Conservation (phyloP, 1,284 basidiomycete genomes). For the Rhodotorula glutinis region DNA sequence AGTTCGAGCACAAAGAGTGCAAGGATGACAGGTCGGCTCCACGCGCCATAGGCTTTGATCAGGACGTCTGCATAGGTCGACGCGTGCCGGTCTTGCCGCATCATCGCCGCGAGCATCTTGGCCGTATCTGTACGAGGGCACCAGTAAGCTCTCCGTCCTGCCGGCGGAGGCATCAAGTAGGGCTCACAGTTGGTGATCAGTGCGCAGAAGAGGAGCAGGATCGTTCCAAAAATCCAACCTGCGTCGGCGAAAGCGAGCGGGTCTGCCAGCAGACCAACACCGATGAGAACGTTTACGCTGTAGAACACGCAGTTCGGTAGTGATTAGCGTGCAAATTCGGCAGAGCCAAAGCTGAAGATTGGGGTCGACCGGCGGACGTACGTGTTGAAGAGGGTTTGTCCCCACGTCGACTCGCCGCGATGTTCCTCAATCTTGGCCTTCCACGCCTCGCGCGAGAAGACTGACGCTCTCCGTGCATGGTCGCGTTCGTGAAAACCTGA, state of each 20-base stretch:
- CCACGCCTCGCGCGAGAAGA: slow-evolving; percentile 28
- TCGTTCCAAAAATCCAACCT: slow-evolving; percentile 74
- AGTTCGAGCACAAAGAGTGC: slow-evolving; percentile 54
- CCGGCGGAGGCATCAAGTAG: too few species aligned
- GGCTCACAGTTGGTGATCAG: slow-evolving; percentile 82
- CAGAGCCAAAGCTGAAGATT: too few species aligned
- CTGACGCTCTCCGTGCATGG: slow-evolving; percentile 3
- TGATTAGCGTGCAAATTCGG: too few species aligned
- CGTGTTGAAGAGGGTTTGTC: slow-evolving; percentile 69
- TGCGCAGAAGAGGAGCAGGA: slow-evolving; percentile 73
- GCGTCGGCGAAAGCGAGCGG: slow-evolving; percentile 82
- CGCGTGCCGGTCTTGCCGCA: slow-evolving; percentile 65
- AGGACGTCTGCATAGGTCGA: slow-evolving; percentile 86
- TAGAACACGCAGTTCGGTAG: too few species aligned
- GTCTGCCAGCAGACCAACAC: slow-evolving; percentile 85
- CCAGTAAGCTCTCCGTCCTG: too few species aligned
- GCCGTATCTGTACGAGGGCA: slow-evolving; percentile 56
- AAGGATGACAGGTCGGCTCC: slow-evolving; percentile 65
- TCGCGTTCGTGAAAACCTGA: background rate
- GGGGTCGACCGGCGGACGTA: too few species aligned
- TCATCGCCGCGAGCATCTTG: slow-evolving; percentile 74
- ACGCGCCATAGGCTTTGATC: slow-evolving; percentile 70
- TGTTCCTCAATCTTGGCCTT: slow-evolving; percentile 25
- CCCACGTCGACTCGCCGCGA: slow-evolving; percentile 37
- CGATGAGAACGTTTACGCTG: slow-evolving; percentile 47